Percentiles rank a stretch among this genome's conserved stretches.
Evolutionary conservation across 225 moss, liverwort and hornwort species (phyloP).

Genomic region (Rhytidiadelphus loreus): DNA sequence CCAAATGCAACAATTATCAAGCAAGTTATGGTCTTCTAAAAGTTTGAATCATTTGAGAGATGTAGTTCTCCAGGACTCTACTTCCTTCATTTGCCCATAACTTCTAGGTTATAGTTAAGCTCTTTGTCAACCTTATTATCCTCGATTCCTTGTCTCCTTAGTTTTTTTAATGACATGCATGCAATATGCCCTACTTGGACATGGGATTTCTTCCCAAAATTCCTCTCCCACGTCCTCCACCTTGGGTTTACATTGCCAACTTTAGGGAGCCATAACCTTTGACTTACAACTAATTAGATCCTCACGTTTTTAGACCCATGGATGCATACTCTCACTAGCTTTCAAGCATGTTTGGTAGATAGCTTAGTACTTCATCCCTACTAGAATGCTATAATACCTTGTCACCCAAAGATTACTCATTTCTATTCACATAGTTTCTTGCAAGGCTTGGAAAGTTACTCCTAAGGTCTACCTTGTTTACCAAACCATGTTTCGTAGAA

Average conservation of each 20-base stretch:
- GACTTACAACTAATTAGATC: background rate
- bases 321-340: too few species aligned
- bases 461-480: too few species aligned
- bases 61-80: too few species aligned
- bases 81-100: too few species aligned
- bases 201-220: rapidly evolving
- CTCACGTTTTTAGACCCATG: rapidly evolving
- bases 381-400: rapidly evolving
- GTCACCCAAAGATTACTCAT: background rate
- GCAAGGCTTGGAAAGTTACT: background rate
- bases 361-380: background rate
- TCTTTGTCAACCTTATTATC: background rate
- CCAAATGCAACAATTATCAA: too few species aligned
- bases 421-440: background rate
- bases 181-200: rapidly evolving
- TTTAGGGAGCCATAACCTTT: background rate
- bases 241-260: rapidly evolving
- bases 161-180: background rate
- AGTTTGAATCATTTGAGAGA: too few species aligned
- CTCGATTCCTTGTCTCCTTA: background rate
- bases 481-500: too few species aligned
- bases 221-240: rapidly evolving
- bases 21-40: too few species aligned
- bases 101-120: background rate
- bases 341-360: too few species aligned